phyloP scores from a whole-genome alignment of 2,329 filamentous ascomycete genomes.

The Thelonectria rubi region DNA sequence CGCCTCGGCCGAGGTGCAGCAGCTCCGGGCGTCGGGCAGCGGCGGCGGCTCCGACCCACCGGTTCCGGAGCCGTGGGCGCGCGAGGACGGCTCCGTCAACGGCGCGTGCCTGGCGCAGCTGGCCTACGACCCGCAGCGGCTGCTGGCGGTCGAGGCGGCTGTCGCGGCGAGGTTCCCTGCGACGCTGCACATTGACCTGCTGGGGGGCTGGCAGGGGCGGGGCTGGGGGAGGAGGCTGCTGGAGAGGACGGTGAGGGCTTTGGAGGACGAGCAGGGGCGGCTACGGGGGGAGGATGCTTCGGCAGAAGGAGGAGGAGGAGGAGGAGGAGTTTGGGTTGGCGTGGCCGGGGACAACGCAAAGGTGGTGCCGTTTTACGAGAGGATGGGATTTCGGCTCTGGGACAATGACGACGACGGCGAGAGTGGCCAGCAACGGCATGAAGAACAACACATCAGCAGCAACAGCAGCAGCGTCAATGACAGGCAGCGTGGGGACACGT shows the following conservation, averaged over 20 bases:
- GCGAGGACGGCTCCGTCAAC: conserved; percentile 38
- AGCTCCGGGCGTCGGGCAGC: conserved; percentile 16
- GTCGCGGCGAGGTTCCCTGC: conserved; percentile 49
- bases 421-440: conserved; percentile 41
- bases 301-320: conserved; percentile 22
- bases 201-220: conserved; percentile 51
- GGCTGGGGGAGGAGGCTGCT: conserved; percentile 58
- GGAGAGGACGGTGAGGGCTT: conserved; percentile 52
- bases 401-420: conserved; percentile 45
- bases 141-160: conserved; percentile 51
- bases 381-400: conserved; percentile 55
- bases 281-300: not conserved
- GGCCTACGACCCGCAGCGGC: conserved; percentile 52
- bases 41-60: conserved; percentile 34
- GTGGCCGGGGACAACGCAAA: conserved; percentile 57
- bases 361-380: conserved; percentile 60
- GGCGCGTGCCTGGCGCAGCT: conserved; percentile 50
- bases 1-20: conserved; percentile 32
- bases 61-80: conserved; percentile 44
- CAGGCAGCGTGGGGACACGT: conserved; percentile 3
- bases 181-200: conserved; percentile 61
- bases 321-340: conserved; percentile 54
- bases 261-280: conserved; percentile 42
- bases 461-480: not conserved
- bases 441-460: not conserved